Evolutionary conservation across 1,284 basidiomycete species (phyloP).

Genomic region (Sphagnurus paluster): DNA sequence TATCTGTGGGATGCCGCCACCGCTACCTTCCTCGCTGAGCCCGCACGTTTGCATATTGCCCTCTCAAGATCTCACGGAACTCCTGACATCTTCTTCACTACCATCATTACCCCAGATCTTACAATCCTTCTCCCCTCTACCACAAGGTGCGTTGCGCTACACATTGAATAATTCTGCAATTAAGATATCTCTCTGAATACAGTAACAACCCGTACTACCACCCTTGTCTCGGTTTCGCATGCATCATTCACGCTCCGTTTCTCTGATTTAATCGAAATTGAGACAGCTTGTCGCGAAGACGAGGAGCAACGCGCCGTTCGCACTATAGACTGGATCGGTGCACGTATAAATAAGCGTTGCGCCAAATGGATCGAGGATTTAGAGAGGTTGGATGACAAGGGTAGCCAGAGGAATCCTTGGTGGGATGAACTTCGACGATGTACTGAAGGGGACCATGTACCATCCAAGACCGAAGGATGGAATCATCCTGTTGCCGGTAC

Average conservation of each 20-base stretch:
- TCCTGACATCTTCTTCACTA: slow-evolving; percentile 56
- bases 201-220: slow-evolving; percentile 78
- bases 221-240: slow-evolving; percentile 68
- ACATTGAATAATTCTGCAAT: background rate
- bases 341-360: slow-evolving; percentile 60
- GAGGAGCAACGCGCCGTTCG: slow-evolving; percentile 74
- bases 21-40: slow-evolving; percentile 69
- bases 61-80: slow-evolving; percentile 65
- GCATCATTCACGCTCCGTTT: slow-evolving; percentile 72
- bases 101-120: slow-evolving; percentile 70
- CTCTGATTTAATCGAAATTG: slow-evolving; percentile 69
- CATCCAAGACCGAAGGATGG: slow-evolving; percentile 72
- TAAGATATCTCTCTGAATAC: slow-evolving; percentile 9
- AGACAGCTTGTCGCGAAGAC: slow-evolving; percentile 69
- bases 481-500: slow-evolving; percentile 78
- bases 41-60: slow-evolving; percentile 75
- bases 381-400: slow-evolving; percentile 40
- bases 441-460: slow-evolving; percentile 71
- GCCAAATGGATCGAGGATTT: slow-evolving; percentile 67
- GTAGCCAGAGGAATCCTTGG: slow-evolving; percentile 64
- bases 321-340: slow-evolving; percentile 78
- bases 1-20: slow-evolving; percentile 38
- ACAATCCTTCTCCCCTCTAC: slow-evolving; percentile 81
- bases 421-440: slow-evolving; percentile 80
- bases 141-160: slow-evolving; percentile 53